phyloP scores from a whole-genome alignment of 2,329 filamentous ascomycete species.

The Macroventuria anomochaeta region DNA sequence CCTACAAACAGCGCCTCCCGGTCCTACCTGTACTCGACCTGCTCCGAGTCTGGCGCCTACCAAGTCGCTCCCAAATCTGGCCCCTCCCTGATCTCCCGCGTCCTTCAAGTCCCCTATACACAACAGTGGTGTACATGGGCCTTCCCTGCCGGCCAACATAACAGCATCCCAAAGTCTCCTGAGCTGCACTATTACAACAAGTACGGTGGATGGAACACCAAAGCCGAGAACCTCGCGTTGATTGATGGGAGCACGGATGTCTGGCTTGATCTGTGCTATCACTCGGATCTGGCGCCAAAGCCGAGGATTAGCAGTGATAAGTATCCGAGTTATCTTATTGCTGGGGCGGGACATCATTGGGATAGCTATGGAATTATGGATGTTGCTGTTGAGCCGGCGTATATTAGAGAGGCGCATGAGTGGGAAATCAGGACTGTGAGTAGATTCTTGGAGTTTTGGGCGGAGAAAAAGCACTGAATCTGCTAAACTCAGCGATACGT shows the following conservation, averaged over 20 bases:
- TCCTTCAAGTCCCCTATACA: constrained; percentile 58
- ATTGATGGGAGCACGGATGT: constrained; percentile 62
- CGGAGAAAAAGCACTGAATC: constrained; percentile 13
- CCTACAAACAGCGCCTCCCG: constrained; percentile 50
- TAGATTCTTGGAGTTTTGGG: constrained; percentile 36
- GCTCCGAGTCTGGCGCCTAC: constrained; percentile 58
- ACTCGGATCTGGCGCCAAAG: constrained; percentile 53
- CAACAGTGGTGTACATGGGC: constrained; percentile 65
- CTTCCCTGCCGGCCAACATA: constrained; percentile 57
- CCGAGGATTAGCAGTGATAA: constrained; percentile 50
- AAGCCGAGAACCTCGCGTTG: constrained; percentile 57
- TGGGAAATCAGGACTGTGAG: constrained; percentile 59
- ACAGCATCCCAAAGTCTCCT: constrained; percentile 54
- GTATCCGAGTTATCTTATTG: constrained; percentile 59
- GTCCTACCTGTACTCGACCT: constrained; percentile 60
- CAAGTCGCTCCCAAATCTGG: constrained; percentile 55
- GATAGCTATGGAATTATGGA: constrained; percentile 53
- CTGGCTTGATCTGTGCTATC: constrained; percentile 61
- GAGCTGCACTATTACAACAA: constrained; percentile 53
- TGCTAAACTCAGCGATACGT: no score
- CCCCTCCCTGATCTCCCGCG: constrained; percentile 57
- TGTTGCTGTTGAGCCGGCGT: constrained; percentile 57
- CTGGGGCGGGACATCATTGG: constrained; percentile 61
- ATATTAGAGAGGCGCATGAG: constrained; percentile 58
- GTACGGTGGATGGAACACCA: constrained; percentile 57